Conservation (phyloP, 2,329 filamentous ascomycete species). For the Didymella exigua region DNA sequence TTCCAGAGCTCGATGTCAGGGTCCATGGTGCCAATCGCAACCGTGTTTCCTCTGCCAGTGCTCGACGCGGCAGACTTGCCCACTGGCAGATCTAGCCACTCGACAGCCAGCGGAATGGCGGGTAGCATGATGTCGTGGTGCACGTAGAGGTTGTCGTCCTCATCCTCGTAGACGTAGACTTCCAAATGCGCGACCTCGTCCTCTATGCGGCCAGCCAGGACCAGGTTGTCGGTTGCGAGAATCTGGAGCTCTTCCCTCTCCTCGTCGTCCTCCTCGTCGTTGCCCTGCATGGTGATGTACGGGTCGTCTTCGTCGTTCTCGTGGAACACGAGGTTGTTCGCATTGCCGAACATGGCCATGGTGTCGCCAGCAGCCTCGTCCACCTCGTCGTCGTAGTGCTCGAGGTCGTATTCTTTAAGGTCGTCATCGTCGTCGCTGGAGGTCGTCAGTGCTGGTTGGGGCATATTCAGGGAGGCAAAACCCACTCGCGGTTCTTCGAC, state of each 20-base stretch:
- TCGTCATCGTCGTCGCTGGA: constrained; percentile 70
- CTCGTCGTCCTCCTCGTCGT: constrained; percentile 75
- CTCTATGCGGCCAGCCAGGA: constrained; percentile 91
- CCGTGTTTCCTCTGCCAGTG: constrained; percentile 81
- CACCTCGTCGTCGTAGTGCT: constrained; percentile 90
- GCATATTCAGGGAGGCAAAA: neutral
- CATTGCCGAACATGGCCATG: constrained; percentile 93
- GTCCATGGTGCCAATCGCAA: constrained; percentile 95
- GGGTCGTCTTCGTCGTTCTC: constrained; percentile 93
- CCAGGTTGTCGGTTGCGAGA: constrained; percentile 86
- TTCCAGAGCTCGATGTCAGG: constrained; percentile 99
- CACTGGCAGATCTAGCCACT: constrained; percentile 94
- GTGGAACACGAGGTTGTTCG: constrained; percentile 92
- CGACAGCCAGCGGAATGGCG: constrained; percentile 90
- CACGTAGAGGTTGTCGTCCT: constrained; percentile 94
- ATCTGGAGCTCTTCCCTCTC: constrained; percentile 95
- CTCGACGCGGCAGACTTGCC: constrained; percentile 62
- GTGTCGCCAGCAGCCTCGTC: constrained; percentile 72
- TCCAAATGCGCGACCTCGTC: constrained; percentile 97
- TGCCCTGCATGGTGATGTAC: constrained; percentile 85
- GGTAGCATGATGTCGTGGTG: constrained; percentile 99
- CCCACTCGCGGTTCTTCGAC: constrained; percentile 30
- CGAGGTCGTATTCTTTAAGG: constrained; percentile 93
- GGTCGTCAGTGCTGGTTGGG: constrained; percentile 17
- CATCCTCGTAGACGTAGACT: constrained; percentile 96